Evolutionary conservation across 495 filamentous ascomycete genomes (phyloP), one percentile per base, ranked within the genome.

Genomic region (Penicillium verhagenii): DNA sequence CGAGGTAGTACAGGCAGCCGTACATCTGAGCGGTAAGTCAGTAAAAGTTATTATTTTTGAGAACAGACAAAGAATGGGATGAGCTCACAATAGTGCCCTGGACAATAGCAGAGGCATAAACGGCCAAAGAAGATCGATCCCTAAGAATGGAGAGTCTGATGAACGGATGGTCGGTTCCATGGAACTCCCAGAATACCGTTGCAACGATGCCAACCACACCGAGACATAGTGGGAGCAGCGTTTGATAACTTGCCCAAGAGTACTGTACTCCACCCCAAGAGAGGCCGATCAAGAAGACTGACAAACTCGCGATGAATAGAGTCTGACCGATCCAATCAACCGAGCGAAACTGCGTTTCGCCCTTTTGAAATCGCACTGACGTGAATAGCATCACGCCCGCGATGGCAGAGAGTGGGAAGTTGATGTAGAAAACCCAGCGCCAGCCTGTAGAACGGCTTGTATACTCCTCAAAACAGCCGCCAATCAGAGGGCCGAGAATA

Each of bases 261-360:
- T 74, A 81, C 63, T 81, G 72, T n/a, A 72, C 66, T 5, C 82
- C 82, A 9, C 76, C 83, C 83, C 82, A 84, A 0, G 78, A 79
- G 14, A 85, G 67, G 0, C 79, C 80, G 5, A 85, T 72, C 10
- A 85, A 65, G 44, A 84, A 79, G 9, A 18, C 9, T 3, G 24
- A 49, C 1, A 35, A 19, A n/a, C 47, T 72, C 6, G 47, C 26
- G 86, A 79, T 49, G 9, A 49, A 49, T 19, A 49, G 20, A 85
- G 54, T 2, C 75, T 76, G 2, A 85, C 76, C 76, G 18, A 72
- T 47, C 68, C 71, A 79, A 53, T 76, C 60, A 2, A 67, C 21
- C 3, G 40, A n/a, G n/a, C 11, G 20, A 14, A 75, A 20, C 65
- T 61, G 42, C 59, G 60, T 9, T 2, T n/a, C 37, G 3, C 47